Conservation (phyloP, 176 grass and related monocot species). For the Avena insularis region DNA sequence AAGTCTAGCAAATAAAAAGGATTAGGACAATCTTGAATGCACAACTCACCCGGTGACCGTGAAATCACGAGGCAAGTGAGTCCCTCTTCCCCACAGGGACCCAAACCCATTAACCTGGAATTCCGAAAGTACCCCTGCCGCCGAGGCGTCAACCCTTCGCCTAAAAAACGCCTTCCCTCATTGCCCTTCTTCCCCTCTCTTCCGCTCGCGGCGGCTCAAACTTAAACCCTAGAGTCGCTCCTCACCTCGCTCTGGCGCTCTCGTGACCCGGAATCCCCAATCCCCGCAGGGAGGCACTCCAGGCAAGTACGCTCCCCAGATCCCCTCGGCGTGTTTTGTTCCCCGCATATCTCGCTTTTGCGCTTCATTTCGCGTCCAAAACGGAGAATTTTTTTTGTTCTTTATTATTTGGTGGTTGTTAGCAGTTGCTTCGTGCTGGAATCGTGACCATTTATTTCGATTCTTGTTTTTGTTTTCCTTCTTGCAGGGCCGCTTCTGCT, state of each 20-base stretch:
- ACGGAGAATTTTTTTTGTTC: constrained; percentile 4
- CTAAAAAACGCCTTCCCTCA: constrained; percentile 8
- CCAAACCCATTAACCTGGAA: not conserved
- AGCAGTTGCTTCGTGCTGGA: constrained; percentile 28
- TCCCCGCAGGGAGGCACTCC: constrained; percentile 16
- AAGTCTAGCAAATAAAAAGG: not conserved
- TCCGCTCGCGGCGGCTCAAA: constrained; percentile 40
- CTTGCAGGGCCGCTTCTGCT: constrained; percentile 39
- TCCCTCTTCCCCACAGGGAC: not conserved
- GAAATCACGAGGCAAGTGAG: not conserved
- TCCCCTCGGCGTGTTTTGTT: not conserved
- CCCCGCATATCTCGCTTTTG: not conserved
- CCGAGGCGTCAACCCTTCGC: constrained; percentile 26
- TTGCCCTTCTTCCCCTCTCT: not conserved
- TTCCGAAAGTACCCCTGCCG: constrained; percentile 31
- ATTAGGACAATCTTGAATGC: not conserved
- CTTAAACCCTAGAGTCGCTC: constrained; percentile 54
- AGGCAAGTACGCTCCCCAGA: constrained; percentile 40
- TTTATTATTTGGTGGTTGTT: not conserved
- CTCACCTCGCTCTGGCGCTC: not conserved
- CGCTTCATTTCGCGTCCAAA: not conserved
- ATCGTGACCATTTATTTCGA: not conserved
- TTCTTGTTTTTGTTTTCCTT: not conserved
- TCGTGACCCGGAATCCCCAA: constrained; percentile 34
- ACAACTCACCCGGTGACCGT: not conserved